Percentiles rank a stretch among this genome's conserved stretches.
These are phyloP conservation scores for Solidago caesia DNA, from an alignment of 129 eudicot species.

Conservation along the genomic window DNA sequence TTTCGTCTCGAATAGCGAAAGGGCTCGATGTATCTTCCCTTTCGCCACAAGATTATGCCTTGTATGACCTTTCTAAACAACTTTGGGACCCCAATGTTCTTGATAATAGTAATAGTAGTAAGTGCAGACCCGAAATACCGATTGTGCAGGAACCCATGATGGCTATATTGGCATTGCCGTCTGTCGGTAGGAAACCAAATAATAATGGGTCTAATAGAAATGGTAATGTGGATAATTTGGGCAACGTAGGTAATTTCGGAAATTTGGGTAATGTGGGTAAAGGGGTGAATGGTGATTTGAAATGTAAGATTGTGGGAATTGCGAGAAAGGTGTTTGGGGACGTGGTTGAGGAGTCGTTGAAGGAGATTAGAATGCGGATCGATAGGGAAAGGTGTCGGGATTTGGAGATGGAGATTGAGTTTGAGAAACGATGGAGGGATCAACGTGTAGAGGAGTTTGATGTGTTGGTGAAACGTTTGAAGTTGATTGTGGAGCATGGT, in stretches of 20 bases:
- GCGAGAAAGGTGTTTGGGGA: conserved; percentile 42
- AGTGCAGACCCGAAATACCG: too few species aligned
- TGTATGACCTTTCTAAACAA: conserved; percentile 51
- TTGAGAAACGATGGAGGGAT: conserved; percentile 58
- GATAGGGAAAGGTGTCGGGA: conserved; percentile 18
- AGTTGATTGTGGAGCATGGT: conserved; percentile 57
- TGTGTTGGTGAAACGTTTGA: conserved; percentile 58
- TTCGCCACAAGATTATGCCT: conserved; percentile 61
- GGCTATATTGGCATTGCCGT: conserved; percentile 38
- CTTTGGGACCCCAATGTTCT: conserved; percentile 51
- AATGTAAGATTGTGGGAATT: conserved; percentile 27
- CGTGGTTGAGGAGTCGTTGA: conserved; percentile 56
- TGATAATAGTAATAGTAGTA: background rate
- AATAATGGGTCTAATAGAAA: conserved; percentile 8
- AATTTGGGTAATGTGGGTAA: background rate
- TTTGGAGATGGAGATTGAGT: conserved; percentile 28
- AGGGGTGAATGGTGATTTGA: conserved; percentile 16
- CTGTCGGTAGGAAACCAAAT: conserved; percentile 22
- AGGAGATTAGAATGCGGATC: conserved; percentile 40
- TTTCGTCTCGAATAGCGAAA: conserved; percentile 44
- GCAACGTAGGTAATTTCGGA: background rate
- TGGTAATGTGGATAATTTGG: conserved; percentile 7
- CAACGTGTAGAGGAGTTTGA: conserved; percentile 59
- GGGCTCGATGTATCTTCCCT: conserved; percentile 43
- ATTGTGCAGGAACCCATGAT: conserved; percentile 10